Evolutionary conservation across 208 protist genomes (phyloP).

Genomic region (Acanthamoeba castellanii): DNA sequence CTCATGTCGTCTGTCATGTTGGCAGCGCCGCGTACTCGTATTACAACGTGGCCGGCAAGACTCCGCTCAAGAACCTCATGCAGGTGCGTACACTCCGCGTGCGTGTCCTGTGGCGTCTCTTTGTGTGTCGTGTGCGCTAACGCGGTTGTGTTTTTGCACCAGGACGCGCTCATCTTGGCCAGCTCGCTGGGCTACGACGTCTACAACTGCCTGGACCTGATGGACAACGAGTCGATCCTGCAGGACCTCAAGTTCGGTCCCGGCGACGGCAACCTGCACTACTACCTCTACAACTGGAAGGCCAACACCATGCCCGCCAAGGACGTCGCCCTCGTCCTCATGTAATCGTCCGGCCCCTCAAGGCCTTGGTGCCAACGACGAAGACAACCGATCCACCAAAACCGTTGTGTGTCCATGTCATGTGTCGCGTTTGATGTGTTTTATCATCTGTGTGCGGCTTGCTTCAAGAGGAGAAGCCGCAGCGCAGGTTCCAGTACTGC

Average conservation of each 20-base stretch:
- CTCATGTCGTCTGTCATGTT: neutral
- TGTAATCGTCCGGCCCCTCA: slow-evolving; percentile 86
- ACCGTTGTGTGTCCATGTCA: too few species aligned
- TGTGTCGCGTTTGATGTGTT: too few species aligned
- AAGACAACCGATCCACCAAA: too few species aligned
- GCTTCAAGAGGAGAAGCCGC: slow-evolving; percentile 4
- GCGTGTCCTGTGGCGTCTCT: neutral
- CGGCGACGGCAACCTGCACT: slow-evolving; percentile 98
- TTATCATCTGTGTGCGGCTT: too few species aligned
- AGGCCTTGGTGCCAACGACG: too few species aligned
- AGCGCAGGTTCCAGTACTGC: slow-evolving; percentile 16
- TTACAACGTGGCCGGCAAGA: slow-evolving; percentile 96
- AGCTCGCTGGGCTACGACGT: slow-evolving; percentile 95
- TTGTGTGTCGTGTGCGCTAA: slow-evolving; percentile 3
- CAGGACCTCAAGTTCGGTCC: slow-evolving; percentile 97
- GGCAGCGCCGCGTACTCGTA: slow-evolving; percentile 95
- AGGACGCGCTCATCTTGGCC: slow-evolving; percentile 77
- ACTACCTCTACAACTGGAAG: slow-evolving; percentile 99
- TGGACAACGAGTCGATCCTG: slow-evolving; percentile 91
- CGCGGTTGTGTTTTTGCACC: neutral
- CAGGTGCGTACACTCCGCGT: slow-evolving; percentile 92
- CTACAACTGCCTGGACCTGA: slow-evolving; percentile 98
- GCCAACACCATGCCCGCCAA: slow-evolving; percentile 92
- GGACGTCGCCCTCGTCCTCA: slow-evolving; percentile 94
- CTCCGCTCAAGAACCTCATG: slow-evolving; percentile 93